Evolutionary conservation across 495 filamentous ascomycete genomes (phyloP).

Genomic region (Schizothecium vesticola): DNA sequence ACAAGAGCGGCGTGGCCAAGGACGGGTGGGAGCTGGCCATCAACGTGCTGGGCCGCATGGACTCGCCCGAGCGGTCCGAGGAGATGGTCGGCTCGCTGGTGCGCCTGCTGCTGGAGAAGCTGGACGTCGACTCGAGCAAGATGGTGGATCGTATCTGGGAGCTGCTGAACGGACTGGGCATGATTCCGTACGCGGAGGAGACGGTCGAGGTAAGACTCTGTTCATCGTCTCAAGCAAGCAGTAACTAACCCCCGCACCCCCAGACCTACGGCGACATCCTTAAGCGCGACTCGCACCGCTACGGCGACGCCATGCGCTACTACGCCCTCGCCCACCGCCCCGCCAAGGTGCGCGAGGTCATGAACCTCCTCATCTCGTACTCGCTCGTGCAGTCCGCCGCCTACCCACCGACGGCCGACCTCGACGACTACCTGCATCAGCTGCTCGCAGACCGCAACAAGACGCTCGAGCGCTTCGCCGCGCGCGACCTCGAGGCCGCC

Average conservation of each 20-base stretch:
- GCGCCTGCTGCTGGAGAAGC: constrained; percentile 53
- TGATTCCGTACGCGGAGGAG: constrained; percentile 64
- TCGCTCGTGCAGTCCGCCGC: constrained; percentile 77
- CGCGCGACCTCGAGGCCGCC: constrained; percentile 69
- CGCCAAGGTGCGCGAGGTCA: constrained; percentile 70
- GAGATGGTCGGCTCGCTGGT: constrained; percentile 54
- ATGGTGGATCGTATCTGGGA: constrained; percentile 71
- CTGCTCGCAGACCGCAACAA: constrained; percentile 62
- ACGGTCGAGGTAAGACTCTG: constrained; percentile 63
- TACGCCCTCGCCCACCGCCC: constrained; percentile 73
- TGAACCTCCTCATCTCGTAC: constrained; percentile 80
- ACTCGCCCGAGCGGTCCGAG: constrained; percentile 57
- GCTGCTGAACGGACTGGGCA: constrained; percentile 61
- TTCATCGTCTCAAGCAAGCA: too few relatives aligned
- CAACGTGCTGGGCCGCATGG: constrained; percentile 66
- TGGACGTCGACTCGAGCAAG: constrained; percentile 57
- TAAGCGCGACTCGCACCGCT: constrained; percentile 58
- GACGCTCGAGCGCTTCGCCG: constrained; percentile 58
- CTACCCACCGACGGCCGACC: constrained; percentile 59
- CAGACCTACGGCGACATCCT: constrained; percentile 75
- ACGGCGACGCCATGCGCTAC: constrained; percentile 78
- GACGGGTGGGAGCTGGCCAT: constrained; percentile 87
- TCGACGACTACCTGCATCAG: constrained; percentile 61
- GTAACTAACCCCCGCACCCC: constrained; percentile 29
- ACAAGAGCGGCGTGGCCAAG: constrained; percentile 33